These are phyloP conservation scores for Agrocybe praecox DNA, from an alignment of 768 basidiomycete species.

Conservation along the genomic window DNA sequence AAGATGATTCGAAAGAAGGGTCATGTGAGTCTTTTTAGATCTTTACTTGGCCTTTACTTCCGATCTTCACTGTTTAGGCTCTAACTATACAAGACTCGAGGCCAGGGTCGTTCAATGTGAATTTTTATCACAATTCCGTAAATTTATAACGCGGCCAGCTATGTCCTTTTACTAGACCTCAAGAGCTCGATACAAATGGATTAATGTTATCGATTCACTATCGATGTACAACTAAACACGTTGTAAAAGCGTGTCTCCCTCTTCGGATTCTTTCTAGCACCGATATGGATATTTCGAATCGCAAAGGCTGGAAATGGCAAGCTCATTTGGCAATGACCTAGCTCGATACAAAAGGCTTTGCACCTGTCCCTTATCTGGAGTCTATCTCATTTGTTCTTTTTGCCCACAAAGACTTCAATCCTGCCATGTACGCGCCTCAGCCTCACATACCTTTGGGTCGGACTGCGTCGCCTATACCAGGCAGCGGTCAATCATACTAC, in stretches of 20 bases:
- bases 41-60: no score
- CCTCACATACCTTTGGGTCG: constrained; percentile 10
- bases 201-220: not conserved
- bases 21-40: no score
- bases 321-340: not conserved
- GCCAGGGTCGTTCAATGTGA: no score
- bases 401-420: not conserved
- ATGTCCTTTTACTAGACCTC: not conserved
- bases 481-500: not conserved
- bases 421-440: constrained; percentile 8
- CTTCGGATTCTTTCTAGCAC: constrained; percentile 4
- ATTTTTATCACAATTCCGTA: no score
- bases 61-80: no score
- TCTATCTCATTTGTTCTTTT: not conserved
- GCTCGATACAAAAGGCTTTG: not conserved
- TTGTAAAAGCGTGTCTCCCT: constrained; percentile 10
- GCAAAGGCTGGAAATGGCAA: not conserved
- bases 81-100: no score
- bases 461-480: constrained; percentile 9
- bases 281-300: not conserved
- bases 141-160: no score
- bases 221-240: constrained; percentile 10
- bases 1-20: no score
- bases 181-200: not conserved
- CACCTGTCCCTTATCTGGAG: not conserved